phyloP scores from a whole-genome alignment of 2,329 filamentous ascomycete genomes.

The Dryadomyces quercivorus region DNA sequence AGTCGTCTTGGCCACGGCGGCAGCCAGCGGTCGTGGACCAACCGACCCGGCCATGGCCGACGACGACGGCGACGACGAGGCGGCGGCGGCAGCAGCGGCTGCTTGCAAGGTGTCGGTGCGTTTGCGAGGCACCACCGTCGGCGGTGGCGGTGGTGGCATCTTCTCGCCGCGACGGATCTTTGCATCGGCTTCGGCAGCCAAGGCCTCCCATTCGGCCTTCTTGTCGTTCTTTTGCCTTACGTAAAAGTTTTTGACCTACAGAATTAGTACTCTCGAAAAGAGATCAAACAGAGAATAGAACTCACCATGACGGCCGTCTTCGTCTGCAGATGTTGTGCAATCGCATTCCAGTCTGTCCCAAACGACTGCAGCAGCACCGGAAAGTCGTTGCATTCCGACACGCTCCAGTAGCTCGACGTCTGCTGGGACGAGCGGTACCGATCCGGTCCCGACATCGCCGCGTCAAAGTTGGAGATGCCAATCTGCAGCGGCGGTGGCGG shows the following conservation, averaged over 20 bases:
- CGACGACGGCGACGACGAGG: background rate
- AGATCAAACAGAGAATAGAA: conserved; percentile 12
- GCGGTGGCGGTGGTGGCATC: conserved; percentile 46
- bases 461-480: conserved; percentile 37
- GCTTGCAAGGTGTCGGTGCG: conserved; percentile 21
- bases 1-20: background rate
- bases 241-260: conserved; percentile 57
- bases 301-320: conserved; percentile 79
- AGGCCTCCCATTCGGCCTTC: conserved; percentile 45
- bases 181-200: conserved; percentile 47
- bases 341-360: conserved; percentile 66
- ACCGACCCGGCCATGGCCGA: background rate
- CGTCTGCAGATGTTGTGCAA: conserved; percentile 68
- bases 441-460: conserved; percentile 26
- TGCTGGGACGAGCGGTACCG: conserved; percentile 39
- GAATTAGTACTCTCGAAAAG: conserved; percentile 10
- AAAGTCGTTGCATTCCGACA: conserved; percentile 69
- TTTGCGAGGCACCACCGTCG: conserved; percentile 20
- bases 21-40: background rate
- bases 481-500: conserved; percentile 34
- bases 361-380: conserved; percentile 59
- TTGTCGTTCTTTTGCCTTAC: conserved; percentile 43
- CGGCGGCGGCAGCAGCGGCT: no score
- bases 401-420: conserved; percentile 78
- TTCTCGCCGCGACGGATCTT: conserved; percentile 45